Evolutionary conservation across 441 rosid species (phyloP).

Genomic region (Biscutella auriculata): DNA sequence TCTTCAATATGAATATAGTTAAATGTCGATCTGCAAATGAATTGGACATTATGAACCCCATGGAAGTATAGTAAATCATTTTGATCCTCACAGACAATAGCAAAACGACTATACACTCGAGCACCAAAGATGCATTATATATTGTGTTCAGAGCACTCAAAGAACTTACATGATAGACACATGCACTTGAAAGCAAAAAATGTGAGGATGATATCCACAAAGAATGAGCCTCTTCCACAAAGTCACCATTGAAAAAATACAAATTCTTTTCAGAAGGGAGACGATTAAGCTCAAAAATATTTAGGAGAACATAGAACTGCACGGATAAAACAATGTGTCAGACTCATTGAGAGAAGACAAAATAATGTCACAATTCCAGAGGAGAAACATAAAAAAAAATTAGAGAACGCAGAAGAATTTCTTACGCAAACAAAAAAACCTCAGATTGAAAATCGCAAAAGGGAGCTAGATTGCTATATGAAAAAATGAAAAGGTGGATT

Average conservation of each 20-base stretch:
- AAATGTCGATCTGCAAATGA: neutral
- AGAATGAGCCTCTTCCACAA: conserved; percentile 98
- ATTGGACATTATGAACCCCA: neutral
- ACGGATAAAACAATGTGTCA: conserved; percentile 15
- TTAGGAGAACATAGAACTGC: conserved; percentile 93
- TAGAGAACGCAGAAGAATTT: too few species aligned
- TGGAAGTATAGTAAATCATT: neutral
- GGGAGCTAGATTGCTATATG: too few species aligned
- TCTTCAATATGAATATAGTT: neutral
- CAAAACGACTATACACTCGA: neutral
- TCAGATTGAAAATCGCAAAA: too few species aligned
- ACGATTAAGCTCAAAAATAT: conserved; percentile 91
- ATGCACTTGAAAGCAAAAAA: conserved; percentile 92
- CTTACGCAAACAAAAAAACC: too few species aligned
- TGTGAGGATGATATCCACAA: conserved; percentile 88
- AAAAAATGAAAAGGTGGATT: too few species aligned
- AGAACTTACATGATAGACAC: conserved; percentile 67
- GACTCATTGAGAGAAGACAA: too few species aligned
- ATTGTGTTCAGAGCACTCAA: neutral
- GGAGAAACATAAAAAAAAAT: too few species aligned
- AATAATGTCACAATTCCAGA: too few species aligned
- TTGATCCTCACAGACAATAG: neutral
- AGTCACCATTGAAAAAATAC: conserved; percentile 90
- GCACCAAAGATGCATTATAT: neutral
- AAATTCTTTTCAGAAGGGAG: conserved; percentile 96